Evolutionary conservation across 2,329 filamentous ascomycete genomes (phyloP).

Genomic region (Hymenoscyphus fraxineus): DNA sequence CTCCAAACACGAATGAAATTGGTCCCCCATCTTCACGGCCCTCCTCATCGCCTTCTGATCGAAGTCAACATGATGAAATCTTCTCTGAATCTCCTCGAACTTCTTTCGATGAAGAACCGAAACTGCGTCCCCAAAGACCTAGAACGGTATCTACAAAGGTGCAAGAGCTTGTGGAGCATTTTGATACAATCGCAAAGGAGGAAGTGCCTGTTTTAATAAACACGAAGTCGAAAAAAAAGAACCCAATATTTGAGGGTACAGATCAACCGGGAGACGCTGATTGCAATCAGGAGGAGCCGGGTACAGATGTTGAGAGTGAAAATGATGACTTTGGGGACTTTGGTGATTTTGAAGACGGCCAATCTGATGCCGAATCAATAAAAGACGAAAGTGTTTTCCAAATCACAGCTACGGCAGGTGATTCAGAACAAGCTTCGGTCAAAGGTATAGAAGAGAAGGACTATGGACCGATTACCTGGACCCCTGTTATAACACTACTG

Average conservation of each 20-base stretch:
- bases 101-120: slow-evolving; percentile 33
- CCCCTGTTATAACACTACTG: slow-evolving; percentile 26
- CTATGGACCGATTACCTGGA: slow-evolving; percentile 25
- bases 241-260: background rate
- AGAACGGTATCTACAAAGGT: slow-evolving; percentile 25
- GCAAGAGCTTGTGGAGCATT: slow-evolving; percentile 30
- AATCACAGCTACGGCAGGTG: background rate
- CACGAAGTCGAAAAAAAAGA: background rate
- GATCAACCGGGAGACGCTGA: slow-evolving; percentile 1
- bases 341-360: slow-evolving; percentile 34
- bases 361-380: slow-evolving; percentile 22
- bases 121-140: slow-evolving; percentile 13
- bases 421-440: slow-evolving; percentile 12
- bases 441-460: background rate
- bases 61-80: slow-evolving; percentile 29
- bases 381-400: background rate
- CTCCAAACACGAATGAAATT: slow-evolving; percentile 10
- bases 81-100: slow-evolving; percentile 32
- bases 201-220: slow-evolving; percentile 6
- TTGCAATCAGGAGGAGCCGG: background rate
- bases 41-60: slow-evolving; percentile 32
- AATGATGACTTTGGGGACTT: slow-evolving; percentile 25
- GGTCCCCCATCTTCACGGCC: slow-evolving; percentile 25
- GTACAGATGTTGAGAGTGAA: background rate
- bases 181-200: slow-evolving; percentile 26